Evolutionary conservation across 306 rosid genomes (phyloP).

Genomic region (Medicago arabica): DNA sequence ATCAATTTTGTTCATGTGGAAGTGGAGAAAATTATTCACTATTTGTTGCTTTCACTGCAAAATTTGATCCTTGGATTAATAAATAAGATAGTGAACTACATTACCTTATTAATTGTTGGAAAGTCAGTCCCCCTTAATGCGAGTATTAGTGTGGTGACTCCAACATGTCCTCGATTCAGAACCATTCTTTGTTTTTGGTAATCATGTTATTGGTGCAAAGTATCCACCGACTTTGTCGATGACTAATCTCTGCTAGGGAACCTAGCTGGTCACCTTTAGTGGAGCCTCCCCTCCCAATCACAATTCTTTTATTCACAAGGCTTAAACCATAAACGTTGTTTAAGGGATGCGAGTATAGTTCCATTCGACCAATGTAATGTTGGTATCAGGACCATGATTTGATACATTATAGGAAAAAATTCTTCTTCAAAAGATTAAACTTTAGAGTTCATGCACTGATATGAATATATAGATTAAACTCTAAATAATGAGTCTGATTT

Average conservation of each 20-base stretch:
- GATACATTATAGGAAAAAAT: background rate
- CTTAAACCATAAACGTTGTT: background rate
- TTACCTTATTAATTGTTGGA: background rate
- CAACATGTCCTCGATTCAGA: background rate
- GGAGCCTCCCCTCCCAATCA: background rate
- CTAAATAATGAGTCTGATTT: no score
- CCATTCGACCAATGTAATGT: background rate
- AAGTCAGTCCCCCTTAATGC: no score
- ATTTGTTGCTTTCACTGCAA: background rate
- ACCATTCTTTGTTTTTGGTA: background rate
- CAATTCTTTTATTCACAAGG: background rate
- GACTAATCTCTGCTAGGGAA: background rate
- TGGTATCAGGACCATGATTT: background rate
- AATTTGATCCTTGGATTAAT: background rate
- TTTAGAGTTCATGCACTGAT: background rate
- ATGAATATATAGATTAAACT: no score
- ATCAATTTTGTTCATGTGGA: background rate
- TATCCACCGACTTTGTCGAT: background rate
- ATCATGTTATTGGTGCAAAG: background rate
- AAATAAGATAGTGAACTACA: conserved; percentile 1
- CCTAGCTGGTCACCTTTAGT: background rate
- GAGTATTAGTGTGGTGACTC: background rate
- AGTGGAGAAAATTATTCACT: background rate
- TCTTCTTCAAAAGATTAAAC: background rate
- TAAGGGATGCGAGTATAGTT: background rate